Evolutionary conservation across 2,329 filamentous ascomycete species (phyloP).

Genomic region (Keithomyces neogunnii): DNA sequence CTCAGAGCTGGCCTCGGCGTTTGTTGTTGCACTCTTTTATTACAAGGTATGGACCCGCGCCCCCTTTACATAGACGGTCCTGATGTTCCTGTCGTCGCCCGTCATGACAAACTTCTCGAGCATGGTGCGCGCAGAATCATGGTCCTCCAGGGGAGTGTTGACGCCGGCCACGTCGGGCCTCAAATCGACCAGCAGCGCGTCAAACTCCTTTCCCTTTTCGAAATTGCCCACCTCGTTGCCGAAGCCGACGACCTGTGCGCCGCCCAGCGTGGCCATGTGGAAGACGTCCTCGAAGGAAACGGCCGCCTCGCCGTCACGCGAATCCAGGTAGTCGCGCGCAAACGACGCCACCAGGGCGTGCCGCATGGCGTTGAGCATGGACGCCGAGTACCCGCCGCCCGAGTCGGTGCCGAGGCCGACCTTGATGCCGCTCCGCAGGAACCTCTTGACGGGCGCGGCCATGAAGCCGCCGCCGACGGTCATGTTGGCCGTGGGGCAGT

Average conservation of each 20-base stretch:
- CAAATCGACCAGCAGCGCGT: conserved; percentile 44
- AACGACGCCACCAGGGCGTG: conserved; percentile 49
- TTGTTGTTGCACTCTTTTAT: background rate
- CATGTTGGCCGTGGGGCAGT: conserved; percentile 58
- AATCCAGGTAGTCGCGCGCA: conserved; percentile 32
- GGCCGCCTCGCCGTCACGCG: conserved; percentile 30
- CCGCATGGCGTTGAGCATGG: conserved; percentile 50
- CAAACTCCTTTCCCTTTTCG: conserved; percentile 51
- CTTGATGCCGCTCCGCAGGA: conserved; percentile 49
- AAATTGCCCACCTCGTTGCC: conserved; percentile 48
- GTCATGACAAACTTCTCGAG: conserved; percentile 61
- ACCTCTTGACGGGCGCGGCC: conserved; percentile 50
- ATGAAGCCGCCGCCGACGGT: conserved; percentile 54
- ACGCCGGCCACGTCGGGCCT: conserved; percentile 23
- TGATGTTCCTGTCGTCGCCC: conserved; percentile 54
- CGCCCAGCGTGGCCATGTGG: conserved; percentile 52
- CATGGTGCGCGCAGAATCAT: conserved; percentile 34
- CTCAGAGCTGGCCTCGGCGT: background rate
- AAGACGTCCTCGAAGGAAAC: conserved; percentile 45
- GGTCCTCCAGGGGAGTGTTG: conserved; percentile 45
- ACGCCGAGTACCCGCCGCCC: conserved; percentile 53
- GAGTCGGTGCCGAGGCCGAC: conserved; percentile 60
- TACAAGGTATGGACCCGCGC: conserved; percentile 15
- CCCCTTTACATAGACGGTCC: conserved; percentile 44
- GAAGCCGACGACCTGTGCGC: conserved; percentile 49